A percentile compares a stretch with the other conserved stretches of the same genome.
Conservation (phyloP, 2,329 filamentous ascomycete species). For the Aspergillus sp. region DNA sequence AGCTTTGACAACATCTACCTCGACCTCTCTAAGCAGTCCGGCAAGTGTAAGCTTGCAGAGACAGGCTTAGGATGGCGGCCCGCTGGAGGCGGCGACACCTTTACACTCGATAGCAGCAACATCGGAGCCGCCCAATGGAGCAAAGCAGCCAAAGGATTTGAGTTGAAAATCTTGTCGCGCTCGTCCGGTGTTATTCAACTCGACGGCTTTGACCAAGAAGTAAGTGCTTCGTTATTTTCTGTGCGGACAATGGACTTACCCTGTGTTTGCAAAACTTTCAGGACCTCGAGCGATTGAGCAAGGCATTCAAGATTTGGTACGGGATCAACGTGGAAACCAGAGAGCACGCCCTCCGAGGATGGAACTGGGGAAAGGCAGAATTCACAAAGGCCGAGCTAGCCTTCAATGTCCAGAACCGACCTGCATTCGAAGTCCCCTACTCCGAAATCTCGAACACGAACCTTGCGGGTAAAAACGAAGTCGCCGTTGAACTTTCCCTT, state of each 20-base stretch:
- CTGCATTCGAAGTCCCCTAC: slow-evolving; percentile 95
- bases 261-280: slow-evolving; percentile 33
- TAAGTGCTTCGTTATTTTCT: slow-evolving; percentile 26
- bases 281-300: slow-evolving; percentile 86
- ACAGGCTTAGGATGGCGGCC: slow-evolving; percentile 96
- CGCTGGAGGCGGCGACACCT: slow-evolving; percentile 80
- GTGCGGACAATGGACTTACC: neutral
- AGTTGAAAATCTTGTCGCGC: slow-evolving; percentile 86
- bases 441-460: slow-evolving; percentile 98
- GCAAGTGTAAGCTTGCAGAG: slow-evolving; percentile 93
- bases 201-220: slow-evolving; percentile 90
- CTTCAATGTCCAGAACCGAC: slow-evolving; percentile 96
- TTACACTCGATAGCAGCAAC: slow-evolving; percentile 85
- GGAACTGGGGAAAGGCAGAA: slow-evolving; percentile 99
- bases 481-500: slow-evolving; percentile 89
- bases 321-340: slow-evolving; percentile 87
- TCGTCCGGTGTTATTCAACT: slow-evolving; percentile 86
- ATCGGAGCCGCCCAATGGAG: slow-evolving; percentile 92
- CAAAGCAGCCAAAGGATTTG: slow-evolving; percentile 84
- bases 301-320: slow-evolving; percentile 98
- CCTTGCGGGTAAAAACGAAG: slow-evolving; percentile 94
- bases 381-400: slow-evolving; percentile 92
- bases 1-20: slow-evolving; percentile 97
- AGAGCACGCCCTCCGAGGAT: slow-evolving; percentile 91
- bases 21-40: slow-evolving; percentile 87